Evolutionary conservation across 805 yeast genomes (phyloP).

Genomic region (Wickerhamomyces sydowiorum): DNA sequence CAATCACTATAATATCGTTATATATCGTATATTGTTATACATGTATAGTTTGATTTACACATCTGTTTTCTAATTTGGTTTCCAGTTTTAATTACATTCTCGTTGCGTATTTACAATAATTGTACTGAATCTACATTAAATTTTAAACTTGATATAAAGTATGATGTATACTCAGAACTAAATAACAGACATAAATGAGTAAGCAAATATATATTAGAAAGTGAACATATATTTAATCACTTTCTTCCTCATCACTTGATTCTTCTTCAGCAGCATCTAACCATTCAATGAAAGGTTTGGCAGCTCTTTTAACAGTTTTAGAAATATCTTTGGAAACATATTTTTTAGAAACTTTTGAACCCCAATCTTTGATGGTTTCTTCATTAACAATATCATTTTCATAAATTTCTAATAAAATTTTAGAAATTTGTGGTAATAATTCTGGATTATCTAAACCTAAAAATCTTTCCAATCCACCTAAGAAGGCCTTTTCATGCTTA

Average conservation of each 20-base stretch:
- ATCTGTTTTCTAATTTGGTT: not conserved
- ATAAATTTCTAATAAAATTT: constrained; percentile 74
- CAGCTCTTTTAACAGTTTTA: constrained; percentile 92
- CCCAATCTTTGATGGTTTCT: constrained; percentile 78
- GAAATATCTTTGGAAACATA: constrained; percentile 88
- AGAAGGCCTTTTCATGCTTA: constrained; percentile 78
- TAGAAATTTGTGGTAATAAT: constrained; percentile 69
- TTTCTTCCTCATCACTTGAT: constrained; percentile 36
- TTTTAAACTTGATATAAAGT: not conserved
- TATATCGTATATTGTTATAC: no score
- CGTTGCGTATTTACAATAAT: not conserved
- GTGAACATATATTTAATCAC: constrained; percentile 1
- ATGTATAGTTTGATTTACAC: no score
- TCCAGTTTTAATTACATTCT: not conserved
- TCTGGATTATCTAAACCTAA: constrained; percentile 76
- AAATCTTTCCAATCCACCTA: constrained; percentile 95
- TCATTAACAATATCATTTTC: constrained; percentile 82
- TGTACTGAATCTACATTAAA: not conserved
- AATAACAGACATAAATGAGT: not conserved
- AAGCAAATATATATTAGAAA: not conserved
- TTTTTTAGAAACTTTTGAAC: constrained; percentile 86
- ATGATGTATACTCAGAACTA: not conserved
- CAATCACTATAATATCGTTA: no score
- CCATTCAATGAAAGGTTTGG: constrained; percentile 95
- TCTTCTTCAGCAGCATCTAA: constrained; percentile 87